Evolutionary conservation across 805 yeast species (phyloP).

Genomic region (Wickerhamomyces strasburgensis): DNA sequence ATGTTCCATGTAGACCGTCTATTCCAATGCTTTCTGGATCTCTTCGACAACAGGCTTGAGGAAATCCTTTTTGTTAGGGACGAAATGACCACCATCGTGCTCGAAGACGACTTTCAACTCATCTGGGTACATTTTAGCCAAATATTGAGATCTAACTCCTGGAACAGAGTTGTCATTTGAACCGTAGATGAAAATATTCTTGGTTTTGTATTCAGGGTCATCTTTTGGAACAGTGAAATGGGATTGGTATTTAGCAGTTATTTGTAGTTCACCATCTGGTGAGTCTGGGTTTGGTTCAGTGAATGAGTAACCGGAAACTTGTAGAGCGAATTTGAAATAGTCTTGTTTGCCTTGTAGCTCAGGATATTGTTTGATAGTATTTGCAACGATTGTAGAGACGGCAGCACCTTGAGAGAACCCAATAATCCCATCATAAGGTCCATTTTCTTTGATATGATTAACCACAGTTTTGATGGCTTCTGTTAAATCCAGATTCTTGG

Average conservation of each 20-base stretch:
- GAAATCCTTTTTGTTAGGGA: constrained; percentile 75
- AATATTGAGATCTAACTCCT: constrained; percentile 57
- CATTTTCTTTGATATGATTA: constrained; percentile 52
- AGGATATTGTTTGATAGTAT: constrained; percentile 35
- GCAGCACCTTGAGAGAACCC: constrained; percentile 98
- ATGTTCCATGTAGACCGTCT: neutral
- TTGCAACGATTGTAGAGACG: constrained; percentile 64
- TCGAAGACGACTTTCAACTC: constrained; percentile 44
- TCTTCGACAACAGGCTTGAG: constrained; percentile 38
- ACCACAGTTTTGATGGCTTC: constrained; percentile 45
- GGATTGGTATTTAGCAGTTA: constrained; percentile 31
- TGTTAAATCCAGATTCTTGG: constrained; percentile 45
- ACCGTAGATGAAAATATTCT: constrained; percentile 76
- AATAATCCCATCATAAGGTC: constrained; percentile 82
- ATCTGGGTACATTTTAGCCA: constrained; percentile 51
- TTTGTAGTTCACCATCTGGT: constrained; percentile 30
- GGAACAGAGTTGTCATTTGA: constrained; percentile 84
- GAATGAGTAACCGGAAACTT: constrained; percentile 65
- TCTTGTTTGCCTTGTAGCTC: constrained; percentile 23
- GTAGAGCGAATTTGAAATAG: constrained; percentile 62
- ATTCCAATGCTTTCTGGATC: constrained; percentile 17
- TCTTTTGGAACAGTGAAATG: constrained; percentile 28
- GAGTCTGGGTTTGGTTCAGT: constrained; percentile 35
- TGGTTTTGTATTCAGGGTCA: constrained; percentile 28
- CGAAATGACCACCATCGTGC: constrained; percentile 97